These are phyloP conservation scores for Cicer chorassanicum DNA, from an alignment of 306 rosid genomes.

Conservation along the genomic window DNA sequence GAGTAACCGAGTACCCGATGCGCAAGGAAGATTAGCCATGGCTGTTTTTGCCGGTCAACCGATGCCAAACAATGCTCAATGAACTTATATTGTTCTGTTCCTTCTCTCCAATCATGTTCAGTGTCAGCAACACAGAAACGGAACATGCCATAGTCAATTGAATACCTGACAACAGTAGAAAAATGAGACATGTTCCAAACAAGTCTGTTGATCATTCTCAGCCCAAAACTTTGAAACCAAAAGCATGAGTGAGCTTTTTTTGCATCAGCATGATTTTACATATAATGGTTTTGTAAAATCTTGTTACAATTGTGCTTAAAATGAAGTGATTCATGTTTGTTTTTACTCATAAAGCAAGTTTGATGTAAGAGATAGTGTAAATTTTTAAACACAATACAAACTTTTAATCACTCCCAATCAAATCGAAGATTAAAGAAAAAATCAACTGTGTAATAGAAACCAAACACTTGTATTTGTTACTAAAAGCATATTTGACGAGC, in stretches of 20 bases:
- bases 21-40: slow-evolving; percentile 86
- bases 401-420: too few species aligned
- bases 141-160: slow-evolving; percentile 87
- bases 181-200: slow-evolving; percentile 26
- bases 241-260: background rate
- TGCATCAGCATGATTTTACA: background rate
- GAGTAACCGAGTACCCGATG: slow-evolving; percentile 95
- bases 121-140: slow-evolving; percentile 92
- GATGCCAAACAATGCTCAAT: slow-evolving; percentile 80
- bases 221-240: background rate
- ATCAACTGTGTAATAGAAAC: too few species aligned
- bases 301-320: background rate
- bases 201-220: background rate
- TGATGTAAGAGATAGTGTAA: too few species aligned
- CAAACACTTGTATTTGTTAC: too few species aligned
- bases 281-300: background rate
- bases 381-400: background rate
- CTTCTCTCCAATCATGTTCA: slow-evolving; percentile 92
- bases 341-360: too few species aligned
- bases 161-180: slow-evolving; percentile 60
- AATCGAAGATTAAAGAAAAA: too few species aligned
- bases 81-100: slow-evolving; percentile 82
- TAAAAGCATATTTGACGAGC: background rate
- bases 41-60: slow-evolving; percentile 93
- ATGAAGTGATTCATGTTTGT: background rate